These are phyloP conservation scores for Tolypocladium amazonense DNA, from an alignment of 2,329 filamentous ascomycete genomes.

Conservation along the genomic window DNA sequence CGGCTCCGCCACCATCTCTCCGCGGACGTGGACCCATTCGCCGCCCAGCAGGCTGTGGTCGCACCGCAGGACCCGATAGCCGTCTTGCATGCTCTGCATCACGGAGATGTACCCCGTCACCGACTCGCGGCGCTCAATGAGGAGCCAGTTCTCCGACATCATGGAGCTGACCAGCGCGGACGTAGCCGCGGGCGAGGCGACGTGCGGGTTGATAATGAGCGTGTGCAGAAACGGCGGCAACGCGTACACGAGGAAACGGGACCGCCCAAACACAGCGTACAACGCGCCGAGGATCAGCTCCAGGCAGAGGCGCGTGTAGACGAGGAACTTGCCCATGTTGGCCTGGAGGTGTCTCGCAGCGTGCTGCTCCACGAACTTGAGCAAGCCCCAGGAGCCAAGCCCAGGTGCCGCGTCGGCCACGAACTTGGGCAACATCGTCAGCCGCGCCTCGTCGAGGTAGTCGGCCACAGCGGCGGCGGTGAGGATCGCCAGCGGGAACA, in stretches of 20 bases:
- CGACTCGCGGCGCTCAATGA: constrained; percentile 77
- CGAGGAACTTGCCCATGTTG: constrained; percentile 49
- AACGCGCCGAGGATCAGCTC: constrained; percentile 55
- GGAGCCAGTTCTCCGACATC: constrained; percentile 53
- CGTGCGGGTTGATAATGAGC: constrained; percentile 62
- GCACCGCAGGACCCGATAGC: constrained; percentile 77
- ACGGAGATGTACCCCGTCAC: constrained; percentile 89
- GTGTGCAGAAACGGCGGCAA: constrained; percentile 67
- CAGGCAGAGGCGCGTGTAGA: constrained; percentile 61
- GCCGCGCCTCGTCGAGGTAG: constrained; percentile 49
- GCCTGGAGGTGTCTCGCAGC: constrained; percentile 29
- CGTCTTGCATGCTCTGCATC: constrained; percentile 58
- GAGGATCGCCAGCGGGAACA: constrained; percentile 58
- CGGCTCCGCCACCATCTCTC: constrained; percentile 58
- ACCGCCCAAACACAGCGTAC: constrained; percentile 59
- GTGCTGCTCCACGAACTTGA: constrained; percentile 38
- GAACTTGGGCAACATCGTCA: constrained; percentile 43
- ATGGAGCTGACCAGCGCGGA: constrained; percentile 56
- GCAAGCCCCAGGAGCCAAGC: constrained; percentile 54
- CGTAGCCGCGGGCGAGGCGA: constrained; percentile 50
- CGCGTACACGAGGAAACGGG: constrained; percentile 53
- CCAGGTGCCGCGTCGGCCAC: constrained; percentile 55
- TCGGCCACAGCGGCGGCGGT: constrained; percentile 54
- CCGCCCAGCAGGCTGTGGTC: constrained; percentile 92
- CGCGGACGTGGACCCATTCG: constrained; percentile 62